Evolutionary conservation across 306 rosid genomes (phyloP).

Genomic region (Neltuma alba): DNA sequence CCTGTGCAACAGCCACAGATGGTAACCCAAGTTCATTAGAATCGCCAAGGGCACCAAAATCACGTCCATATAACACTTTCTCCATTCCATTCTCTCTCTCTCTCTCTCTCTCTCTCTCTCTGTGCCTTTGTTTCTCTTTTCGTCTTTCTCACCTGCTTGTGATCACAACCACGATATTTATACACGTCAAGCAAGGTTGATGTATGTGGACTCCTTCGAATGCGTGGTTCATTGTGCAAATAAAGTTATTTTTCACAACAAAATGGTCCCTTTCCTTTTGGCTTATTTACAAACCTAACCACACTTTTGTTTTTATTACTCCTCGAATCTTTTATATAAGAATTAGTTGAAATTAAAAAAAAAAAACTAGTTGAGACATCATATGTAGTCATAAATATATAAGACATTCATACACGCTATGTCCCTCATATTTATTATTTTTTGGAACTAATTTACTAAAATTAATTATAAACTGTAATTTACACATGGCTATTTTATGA

Average conservation of each 20-base stretch:
- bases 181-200: slow-evolving; percentile 10
- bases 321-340: too few relatives aligned
- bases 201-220: slow-evolving; percentile 56
- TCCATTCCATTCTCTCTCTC: slow-evolving; percentile 72
- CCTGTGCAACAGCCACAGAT: slow-evolving; percentile 79
- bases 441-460: too few relatives aligned
- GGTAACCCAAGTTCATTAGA: slow-evolving; percentile 57
- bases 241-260: background rate
- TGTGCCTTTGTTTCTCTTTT: background rate
- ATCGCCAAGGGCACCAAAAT: slow-evolving; percentile 79
- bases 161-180: slow-evolving; percentile 39
- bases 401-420: too few relatives aligned
- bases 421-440: too few relatives aligned
- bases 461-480: too few relatives aligned
- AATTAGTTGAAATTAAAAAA: too few relatives aligned
- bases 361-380: too few relatives aligned
- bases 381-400: too few relatives aligned
- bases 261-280: slow-evolving; percentile 42
- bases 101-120: slow-evolving; percentile 5
- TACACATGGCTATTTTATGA: too few relatives aligned
- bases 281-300: slow-evolving; percentile 41
- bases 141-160: slow-evolving; percentile 2
- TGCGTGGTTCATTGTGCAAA: slow-evolving; percentile 35
- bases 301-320: slow-evolving; percentile 15
- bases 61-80: slow-evolving; percentile 80